Percentiles rank a stretch among this genome's conserved stretches.
Evolutionary conservation across 2,329 filamentous ascomycete genomes (phyloP).

Genomic region (Zasmidium cellare): DNA sequence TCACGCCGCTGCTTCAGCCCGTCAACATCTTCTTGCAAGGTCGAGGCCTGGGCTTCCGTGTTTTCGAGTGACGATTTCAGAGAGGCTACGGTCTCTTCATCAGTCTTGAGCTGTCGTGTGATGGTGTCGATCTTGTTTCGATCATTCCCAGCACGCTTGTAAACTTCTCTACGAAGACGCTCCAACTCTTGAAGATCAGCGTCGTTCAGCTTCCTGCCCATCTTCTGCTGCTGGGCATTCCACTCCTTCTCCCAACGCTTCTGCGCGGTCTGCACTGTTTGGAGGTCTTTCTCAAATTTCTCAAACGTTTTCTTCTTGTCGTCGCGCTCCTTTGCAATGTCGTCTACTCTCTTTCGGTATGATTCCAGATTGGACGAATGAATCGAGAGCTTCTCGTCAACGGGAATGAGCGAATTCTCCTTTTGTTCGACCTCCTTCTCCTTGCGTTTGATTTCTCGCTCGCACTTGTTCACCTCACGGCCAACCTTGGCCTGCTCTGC

Average conservation of each 20-base stretch:
- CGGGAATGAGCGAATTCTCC: conserved; percentile 80
- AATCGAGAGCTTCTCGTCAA: conserved; percentile 88
- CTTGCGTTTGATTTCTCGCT: conserved; percentile 80
- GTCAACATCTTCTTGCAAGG: conserved; percentile 69
- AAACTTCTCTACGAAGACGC: conserved; percentile 78
- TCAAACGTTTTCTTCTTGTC: conserved; percentile 67
- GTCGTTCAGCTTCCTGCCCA: conserved; percentile 82
- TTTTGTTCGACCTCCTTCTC: conserved; percentile 85
- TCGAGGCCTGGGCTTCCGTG: conserved; percentile 70
- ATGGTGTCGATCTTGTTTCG: conserved; percentile 83
- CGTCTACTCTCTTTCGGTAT: conserved; percentile 66
- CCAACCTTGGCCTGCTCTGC: conserved; percentile 77
- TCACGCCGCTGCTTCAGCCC: conserved; percentile 69
- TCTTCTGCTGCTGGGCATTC: conserved; percentile 78
- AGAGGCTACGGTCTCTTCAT: conserved; percentile 86
- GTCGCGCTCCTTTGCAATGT: conserved; percentile 74
- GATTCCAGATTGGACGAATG: conserved; percentile 69
- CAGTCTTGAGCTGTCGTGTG: conserved; percentile 84
- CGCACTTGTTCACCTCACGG: conserved; percentile 76
- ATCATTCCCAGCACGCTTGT: conserved; percentile 76
- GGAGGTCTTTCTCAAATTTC: conserved; percentile 77
- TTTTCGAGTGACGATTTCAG: conserved; percentile 85
- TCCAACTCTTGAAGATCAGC: conserved; percentile 89
- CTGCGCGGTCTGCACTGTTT: conserved; percentile 84
- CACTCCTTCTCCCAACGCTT: conserved; percentile 86